A percentile compares a stretch with the other conserved stretches of the same genome.
These are phyloP conservation scores for Fraxinus paxiana DNA, from an alignment of 305 asterid genomes.

Conservation along the genomic window DNA sequence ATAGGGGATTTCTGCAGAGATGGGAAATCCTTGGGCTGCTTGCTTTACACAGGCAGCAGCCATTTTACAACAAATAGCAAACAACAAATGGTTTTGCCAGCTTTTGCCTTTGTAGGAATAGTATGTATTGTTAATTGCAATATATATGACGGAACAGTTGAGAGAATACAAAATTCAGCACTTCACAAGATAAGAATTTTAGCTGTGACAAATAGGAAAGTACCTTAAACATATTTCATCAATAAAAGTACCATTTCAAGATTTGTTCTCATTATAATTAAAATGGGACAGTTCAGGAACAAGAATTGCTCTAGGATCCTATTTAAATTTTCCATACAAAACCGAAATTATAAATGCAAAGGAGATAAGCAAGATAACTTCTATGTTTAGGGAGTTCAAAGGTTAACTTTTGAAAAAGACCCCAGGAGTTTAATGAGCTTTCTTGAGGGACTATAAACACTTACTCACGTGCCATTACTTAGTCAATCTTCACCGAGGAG, in stretches of 20 bases:
- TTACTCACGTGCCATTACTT: background rate
- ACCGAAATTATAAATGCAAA: background rate
- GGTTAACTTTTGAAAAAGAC: background rate
- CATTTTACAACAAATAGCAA: background rate
- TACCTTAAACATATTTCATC: background rate
- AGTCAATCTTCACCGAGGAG: slow-evolving; percentile 11
- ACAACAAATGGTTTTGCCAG: background rate
- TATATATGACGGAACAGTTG: background rate
- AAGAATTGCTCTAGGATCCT: background rate
- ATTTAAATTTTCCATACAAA: background rate
- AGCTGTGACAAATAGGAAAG: background rate
- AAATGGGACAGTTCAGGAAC: background rate
- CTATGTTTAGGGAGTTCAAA: background rate
- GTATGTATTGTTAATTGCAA: background rate
- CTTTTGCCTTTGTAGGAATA: background rate
- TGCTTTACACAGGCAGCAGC: background rate
- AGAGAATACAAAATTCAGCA: background rate
- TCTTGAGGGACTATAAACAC: background rate
- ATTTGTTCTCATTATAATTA: background rate
- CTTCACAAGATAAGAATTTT: background rate
- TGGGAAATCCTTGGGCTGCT: background rate
- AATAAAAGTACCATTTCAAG: background rate
- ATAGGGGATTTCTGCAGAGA: background rate
- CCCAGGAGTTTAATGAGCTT: background rate
- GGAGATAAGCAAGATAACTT: background rate